phyloP scores from a whole-genome alignment of 2,329 filamentous ascomycete species.

The Botryotinia narcissicola region DNA sequence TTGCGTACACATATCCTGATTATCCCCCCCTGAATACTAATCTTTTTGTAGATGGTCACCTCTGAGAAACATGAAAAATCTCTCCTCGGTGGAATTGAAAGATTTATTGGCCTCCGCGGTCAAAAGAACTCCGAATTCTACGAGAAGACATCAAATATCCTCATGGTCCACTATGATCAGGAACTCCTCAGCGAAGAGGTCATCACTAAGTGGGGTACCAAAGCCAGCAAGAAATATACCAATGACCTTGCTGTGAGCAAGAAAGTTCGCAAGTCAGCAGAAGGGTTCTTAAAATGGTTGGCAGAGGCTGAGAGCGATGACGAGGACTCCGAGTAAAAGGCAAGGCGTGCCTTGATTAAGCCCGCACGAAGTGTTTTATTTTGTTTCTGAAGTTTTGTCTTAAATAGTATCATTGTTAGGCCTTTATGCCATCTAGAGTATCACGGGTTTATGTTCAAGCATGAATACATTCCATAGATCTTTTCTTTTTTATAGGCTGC shows the following conservation, averaged over 20 bases:
- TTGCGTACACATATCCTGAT: background rate
- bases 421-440: background rate
- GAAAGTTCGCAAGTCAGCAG: slow-evolving; percentile 92
- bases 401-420: background rate
- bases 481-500: background rate
- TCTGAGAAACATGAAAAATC: slow-evolving; percentile 95
- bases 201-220: slow-evolving; percentile 85
- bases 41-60: slow-evolving; percentile 62
- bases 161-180: slow-evolving; percentile 86
- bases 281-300: slow-evolving; percentile 93
- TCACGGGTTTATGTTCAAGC: background rate
- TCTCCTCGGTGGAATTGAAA: slow-evolving; percentile 90
- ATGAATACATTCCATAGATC: background rate
- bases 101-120: slow-evolving; percentile 70
- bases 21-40: background rate
- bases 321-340: slow-evolving; percentile 57
- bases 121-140: slow-evolving; percentile 79
- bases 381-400: background rate
- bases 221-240: slow-evolving; percentile 98
- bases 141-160: slow-evolving; percentile 75
- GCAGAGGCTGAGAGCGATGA: slow-evolving; percentile 77
- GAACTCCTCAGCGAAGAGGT: slow-evolving; percentile 88
- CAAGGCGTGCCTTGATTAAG: background rate
- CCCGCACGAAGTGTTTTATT: background rate
- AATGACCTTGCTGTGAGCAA: slow-evolving; percentile 77